Evolutionary conservation across 345 rosid genomes (phyloP).

Genomic region (Linum lewisii): DNA sequence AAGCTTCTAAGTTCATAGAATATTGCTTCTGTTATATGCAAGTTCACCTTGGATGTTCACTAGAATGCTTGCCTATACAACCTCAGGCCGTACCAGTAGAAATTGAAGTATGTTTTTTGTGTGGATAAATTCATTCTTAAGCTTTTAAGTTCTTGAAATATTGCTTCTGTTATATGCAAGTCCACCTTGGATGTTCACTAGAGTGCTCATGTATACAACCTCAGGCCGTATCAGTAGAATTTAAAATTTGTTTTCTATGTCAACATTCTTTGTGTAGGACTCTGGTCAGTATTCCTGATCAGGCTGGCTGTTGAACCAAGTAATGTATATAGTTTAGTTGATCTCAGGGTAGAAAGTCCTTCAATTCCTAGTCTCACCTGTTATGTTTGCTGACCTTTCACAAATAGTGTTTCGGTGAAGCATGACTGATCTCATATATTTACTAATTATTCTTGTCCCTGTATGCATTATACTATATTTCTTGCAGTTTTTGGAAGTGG

Average conservation of each 20-base stretch:
- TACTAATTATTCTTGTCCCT: neutral
- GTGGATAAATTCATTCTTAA: no score
- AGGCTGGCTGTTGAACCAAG: no score
- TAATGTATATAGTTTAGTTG: no score
- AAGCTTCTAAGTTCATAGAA: no score
- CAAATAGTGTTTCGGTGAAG: neutral
- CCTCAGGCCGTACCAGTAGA: neutral
- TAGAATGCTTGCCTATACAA: neutral
- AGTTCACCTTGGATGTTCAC: neutral
- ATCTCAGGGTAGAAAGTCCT: neutral
- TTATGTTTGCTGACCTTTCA: neutral
- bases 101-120: no score
- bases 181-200: neutral
- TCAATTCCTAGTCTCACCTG: neutral
- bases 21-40: neutral
- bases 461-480: neutral
- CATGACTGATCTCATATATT: neutral
- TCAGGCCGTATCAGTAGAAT: neutral
- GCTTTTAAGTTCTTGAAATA: no score
- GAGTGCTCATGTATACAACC: neutral
- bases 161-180: neutral
- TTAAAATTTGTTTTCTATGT: neutral
- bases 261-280: neutral
- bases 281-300: neutral
- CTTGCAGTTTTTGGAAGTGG: constrained; percentile 84